Evolutionary conservation across 2,329 filamentous ascomycete species (phyloP).

Genomic region (Bipolaris zeicola): DNA sequence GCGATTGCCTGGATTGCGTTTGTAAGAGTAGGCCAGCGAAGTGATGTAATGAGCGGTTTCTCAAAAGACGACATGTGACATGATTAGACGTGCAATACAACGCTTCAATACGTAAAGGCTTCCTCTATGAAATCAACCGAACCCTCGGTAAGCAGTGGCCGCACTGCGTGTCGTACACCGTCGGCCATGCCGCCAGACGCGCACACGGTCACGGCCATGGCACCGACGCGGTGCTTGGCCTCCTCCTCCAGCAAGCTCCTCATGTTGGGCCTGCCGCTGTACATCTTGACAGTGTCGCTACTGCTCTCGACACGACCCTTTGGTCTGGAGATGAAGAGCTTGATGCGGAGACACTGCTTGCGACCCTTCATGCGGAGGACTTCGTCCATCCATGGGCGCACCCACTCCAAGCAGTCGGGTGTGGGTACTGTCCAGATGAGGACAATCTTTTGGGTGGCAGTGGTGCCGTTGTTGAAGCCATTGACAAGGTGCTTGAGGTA

Average conservation of each 20-base stretch:
- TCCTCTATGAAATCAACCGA: constrained; percentile 68
- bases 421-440: constrained; percentile 81
- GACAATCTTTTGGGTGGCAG: constrained; percentile 72
- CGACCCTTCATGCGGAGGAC: constrained; percentile 65
- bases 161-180: constrained; percentile 61
- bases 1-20: background rate
- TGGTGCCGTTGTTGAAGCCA: constrained; percentile 70
- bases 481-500: constrained; percentile 74
- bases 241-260: constrained; percentile 63
- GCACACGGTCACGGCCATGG: constrained; percentile 66
- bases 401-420: constrained; percentile 68
- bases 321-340: constrained; percentile 68
- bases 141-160: constrained; percentile 58
- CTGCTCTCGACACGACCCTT: constrained; percentile 60
- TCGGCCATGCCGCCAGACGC: constrained; percentile 68
- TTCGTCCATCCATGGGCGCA: constrained; percentile 69
- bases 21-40: constrained; percentile 2
- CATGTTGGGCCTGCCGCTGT: constrained; percentile 63
- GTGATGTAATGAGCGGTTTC: background rate
- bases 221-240: constrained; percentile 61
- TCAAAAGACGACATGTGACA: background rate
- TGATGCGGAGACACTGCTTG: constrained; percentile 63
- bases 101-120: constrained; percentile 64
- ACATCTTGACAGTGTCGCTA: constrained; percentile 66
- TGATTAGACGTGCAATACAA: background rate